Evolutionary conservation across 75 land plant species (phyloP), one percentile per base, ranked within the genome.

Genomic region (Pinus tabuliformis): DNA sequence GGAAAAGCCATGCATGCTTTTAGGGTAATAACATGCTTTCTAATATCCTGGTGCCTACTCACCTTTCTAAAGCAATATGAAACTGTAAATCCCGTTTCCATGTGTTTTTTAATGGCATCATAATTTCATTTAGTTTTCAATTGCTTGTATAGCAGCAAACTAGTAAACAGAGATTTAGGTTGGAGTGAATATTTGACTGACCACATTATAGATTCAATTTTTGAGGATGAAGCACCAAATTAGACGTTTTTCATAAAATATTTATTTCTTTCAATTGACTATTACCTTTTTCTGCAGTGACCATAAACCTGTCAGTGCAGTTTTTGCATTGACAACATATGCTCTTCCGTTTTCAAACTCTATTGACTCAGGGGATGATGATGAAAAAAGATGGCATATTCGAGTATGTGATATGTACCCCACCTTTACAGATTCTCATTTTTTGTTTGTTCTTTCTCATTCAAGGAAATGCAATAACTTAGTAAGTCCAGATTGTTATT

Each of bases 301-400:
- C 60, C 88, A 86, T 58, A 86, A 86, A 75, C 88, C 88, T 62
- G 88, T 86, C 33, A 86, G 79, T n/a, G 88, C 88, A 64, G 84
- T 86, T 6, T 83, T 76, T 58, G 60, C 75, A 74, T 56, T 86
- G 75, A 83, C 75, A 21, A 63, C 88, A 6, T 74, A 84, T 74
- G 86, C 88, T 59, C 82, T 86, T 37, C 88, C 88, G 30, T 79
- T 75, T 28, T 66, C 73, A 14, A 80, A 22, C 56, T 70, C 59
- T n/a, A 74, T 57, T 39, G 28, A 78, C 14, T 8, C 66, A 37
- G n/a, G 1, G 20, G 88, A 86, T 73, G 86, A 77, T 30, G 84
- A 85, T 61, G 80, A 75, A n/a, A 85, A 71, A 76, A 71, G 85
- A 58, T 86, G 82, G 79, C 78, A 81, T 68, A 57, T 81, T 14